phyloP scores from a whole-genome alignment of 257 asterid species.

The Solanum etuberosum region DNA sequence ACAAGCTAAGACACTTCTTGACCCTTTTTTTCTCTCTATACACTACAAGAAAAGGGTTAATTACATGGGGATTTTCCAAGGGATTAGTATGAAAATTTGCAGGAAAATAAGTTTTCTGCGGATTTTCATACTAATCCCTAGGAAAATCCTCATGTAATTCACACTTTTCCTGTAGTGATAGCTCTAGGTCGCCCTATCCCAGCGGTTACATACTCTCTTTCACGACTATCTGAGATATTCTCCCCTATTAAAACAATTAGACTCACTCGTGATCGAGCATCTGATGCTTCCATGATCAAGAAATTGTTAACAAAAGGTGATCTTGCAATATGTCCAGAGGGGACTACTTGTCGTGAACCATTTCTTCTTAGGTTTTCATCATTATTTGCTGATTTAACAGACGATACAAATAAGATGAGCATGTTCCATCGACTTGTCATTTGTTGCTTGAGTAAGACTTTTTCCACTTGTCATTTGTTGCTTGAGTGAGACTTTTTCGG shows the following conservation, averaged over 20 bases:
- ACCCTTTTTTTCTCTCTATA: constrained; percentile 9
- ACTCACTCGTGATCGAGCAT: constrained; percentile 5
- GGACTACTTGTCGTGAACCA: constrained; percentile 41
- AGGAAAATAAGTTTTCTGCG: too few species aligned
- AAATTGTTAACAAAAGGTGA: background rate
- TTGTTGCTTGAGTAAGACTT: too few species aligned
- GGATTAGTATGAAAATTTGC: too few species aligned
- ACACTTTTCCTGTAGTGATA: too few species aligned
- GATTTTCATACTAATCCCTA: too few species aligned
- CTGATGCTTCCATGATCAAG: constrained; percentile 15
- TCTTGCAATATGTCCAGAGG: constrained; percentile 20
- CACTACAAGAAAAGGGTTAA: too few species aligned
- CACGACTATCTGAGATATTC: constrained; percentile 3
- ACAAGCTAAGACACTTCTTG: constrained; percentile 11
- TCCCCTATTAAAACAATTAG: constrained; percentile 12
- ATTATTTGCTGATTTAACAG: constrained; percentile 34
- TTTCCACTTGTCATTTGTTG: too few species aligned
- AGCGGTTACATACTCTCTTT: constrained; percentile 14
- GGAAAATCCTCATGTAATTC: too few species aligned
- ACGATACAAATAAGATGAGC: constrained; percentile 25
- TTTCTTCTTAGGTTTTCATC: constrained; percentile 33
- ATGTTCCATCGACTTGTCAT: too few species aligned
- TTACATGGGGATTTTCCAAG: too few species aligned
- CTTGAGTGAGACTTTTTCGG: too few species aligned
- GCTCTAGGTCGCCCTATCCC: constrained; percentile 9